Percentiles rank a stretch among this genome's conserved stretches.
These are phyloP conservation scores for Tricholoma bakamatsutake DNA, from an alignment of 768 basidiomycete species.

Conservation along the genomic window DNA sequence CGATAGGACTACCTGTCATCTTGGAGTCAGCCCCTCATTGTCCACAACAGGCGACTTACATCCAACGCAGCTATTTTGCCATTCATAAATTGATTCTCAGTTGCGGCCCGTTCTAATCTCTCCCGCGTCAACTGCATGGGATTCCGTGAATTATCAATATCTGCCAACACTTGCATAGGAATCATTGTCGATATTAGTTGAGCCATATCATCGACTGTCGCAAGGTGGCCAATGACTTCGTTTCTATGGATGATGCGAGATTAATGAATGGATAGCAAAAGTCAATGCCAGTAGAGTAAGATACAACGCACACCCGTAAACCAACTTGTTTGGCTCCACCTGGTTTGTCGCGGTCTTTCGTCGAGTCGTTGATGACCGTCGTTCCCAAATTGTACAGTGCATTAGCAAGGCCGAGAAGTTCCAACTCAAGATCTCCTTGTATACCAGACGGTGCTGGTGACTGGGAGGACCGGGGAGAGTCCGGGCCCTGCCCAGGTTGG, in stretches of 20 bases:
- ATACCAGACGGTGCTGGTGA: slow-evolving; percentile 63
- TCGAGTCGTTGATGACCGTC: slow-evolving; percentile 77
- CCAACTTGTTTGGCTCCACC: slow-evolving; percentile 73
- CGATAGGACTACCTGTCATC: slow-evolving; percentile 56
- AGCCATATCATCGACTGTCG: slow-evolving; percentile 63
- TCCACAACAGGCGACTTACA: slow-evolving; percentile 32
- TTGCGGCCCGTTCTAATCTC: slow-evolving; percentile 73
- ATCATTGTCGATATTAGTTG: slow-evolving; percentile 58
- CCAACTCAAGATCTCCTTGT: slow-evolving; percentile 73
- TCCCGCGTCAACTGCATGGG: slow-evolving; percentile 81
- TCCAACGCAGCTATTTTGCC: slow-evolving; percentile 78
- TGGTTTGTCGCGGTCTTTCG: slow-evolving; percentile 70
- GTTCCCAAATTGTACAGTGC: slow-evolving; percentile 78
- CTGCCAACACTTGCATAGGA: slow-evolving; percentile 68
- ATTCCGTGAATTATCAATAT: slow-evolving; percentile 76
- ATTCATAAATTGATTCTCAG: slow-evolving; percentile 91
- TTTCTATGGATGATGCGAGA: slow-evolving; percentile 41
- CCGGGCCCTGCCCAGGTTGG: slow-evolving; percentile 36
- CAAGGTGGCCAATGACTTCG: slow-evolving; percentile 65
- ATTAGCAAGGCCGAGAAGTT: slow-evolving; percentile 70
- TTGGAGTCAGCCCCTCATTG: slow-evolving; percentile 6
- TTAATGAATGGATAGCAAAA: slow-evolving; percentile 2
- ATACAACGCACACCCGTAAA: slow-evolving; percentile 53
- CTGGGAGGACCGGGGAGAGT: slow-evolving; percentile 69
- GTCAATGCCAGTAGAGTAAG: background rate